Evolutionary conservation across 805 yeast species (phyloP), one percentile per base, ranked within the genome.

Genomic region (Lipomyces oligophaga): DNA sequence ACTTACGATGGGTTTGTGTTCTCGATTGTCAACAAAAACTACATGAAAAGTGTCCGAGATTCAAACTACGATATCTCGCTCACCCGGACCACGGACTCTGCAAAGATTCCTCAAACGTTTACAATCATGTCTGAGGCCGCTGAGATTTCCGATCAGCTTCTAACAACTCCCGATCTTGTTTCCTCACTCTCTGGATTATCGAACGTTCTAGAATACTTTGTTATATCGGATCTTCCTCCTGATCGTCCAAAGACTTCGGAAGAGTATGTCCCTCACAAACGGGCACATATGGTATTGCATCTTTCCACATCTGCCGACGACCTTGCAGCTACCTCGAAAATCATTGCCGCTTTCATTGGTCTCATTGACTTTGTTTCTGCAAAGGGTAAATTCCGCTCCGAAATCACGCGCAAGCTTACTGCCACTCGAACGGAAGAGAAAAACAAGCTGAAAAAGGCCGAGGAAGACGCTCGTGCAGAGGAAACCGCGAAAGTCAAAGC

Each of bases 71-170:
- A 71, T 67, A 72, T 90, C 61, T 83, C 95, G 1, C 74, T 89
- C 61, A 85, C 97, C 55, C 85, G 79, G 58, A 85, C 96, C 34
- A 59, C 82, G 34, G 76, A 72, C 49, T 95, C 87, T 63, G 79
- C 83, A 21, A 64, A 74, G 22, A 71, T 90, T 58, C 95, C 96
- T 28, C 59, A 68, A 36, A 79, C 83, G 54, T 85, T 75, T 62
- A 95, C 86, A 22, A 86, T 78, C 69, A 89, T 93, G 97, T 73
- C 84, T 58, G 99, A 93, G 72, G 79, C 79, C 47, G 74, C 80
- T 52, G 97, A 90, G 64, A 73, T 85, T 69, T 87, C 82, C 56
- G 86, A 79, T 4, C 69, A 77, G 47, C 68, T 85, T 42, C 73
- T 75, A 56, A 44, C 43, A n/a, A 74, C 79, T 42, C 68, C 70